Percentiles rank a stretch among this genome's conserved stretches.
Conservation (phyloP, 345 rosid genomes). For the Murraya koenigii region DNA sequence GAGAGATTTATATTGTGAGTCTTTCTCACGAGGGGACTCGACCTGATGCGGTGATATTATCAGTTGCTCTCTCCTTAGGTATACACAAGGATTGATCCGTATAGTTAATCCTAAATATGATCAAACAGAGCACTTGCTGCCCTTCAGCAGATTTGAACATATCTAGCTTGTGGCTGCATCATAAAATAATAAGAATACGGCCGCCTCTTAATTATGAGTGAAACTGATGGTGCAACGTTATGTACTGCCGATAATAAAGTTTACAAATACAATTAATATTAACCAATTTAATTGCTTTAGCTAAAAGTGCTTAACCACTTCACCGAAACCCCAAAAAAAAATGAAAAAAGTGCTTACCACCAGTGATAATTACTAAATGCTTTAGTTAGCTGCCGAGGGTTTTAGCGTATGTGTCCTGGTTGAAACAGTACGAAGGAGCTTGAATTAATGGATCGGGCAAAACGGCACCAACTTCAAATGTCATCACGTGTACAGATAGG, state of each 20-base stretch:
- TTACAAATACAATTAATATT: neutral
- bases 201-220: neutral
- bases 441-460: conserved; percentile 26
- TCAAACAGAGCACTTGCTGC: conserved; percentile 29
- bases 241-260: neutral
- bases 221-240: neutral
- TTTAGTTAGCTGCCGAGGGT: neutral
- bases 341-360: no score
- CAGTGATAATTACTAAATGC: no score
- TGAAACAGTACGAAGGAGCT: conserved; percentile 36
- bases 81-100: no score
- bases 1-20: no score
- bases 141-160: conserved; percentile 11
- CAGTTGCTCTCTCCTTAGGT: no score
- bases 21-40: no score
- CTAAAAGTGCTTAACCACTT: neutral
- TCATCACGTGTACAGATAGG: conserved; percentile 28
- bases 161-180: neutral
- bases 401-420: neutral
- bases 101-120: conserved; percentile 33
- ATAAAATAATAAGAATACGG: neutral
- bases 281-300: neutral
- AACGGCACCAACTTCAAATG: conserved; percentile 39
- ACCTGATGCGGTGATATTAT: no score
- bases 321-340: no score